These are phyloP conservation scores for Eragrostis tef DNA, from an alignment of 202 grass and related monocot species.

Conservation along the genomic window DNA sequence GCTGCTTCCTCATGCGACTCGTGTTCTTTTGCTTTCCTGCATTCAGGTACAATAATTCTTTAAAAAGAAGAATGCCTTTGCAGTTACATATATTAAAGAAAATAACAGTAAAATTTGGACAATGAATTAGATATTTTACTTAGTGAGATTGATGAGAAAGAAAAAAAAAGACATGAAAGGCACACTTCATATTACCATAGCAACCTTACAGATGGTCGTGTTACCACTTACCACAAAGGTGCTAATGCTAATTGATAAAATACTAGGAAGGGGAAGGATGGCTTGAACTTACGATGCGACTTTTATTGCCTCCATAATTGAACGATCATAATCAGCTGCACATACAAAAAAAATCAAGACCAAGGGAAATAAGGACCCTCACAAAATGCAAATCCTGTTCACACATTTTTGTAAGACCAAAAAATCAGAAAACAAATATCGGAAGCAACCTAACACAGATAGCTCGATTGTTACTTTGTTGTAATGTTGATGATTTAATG, in stretches of 20 bases:
- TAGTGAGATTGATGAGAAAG: conserved; percentile 16
- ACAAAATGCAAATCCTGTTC: conserved; percentile 25
- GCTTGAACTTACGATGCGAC: conserved; percentile 58
- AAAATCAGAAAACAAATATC: conserved; percentile 17
- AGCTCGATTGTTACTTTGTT: conserved; percentile 3
- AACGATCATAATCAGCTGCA: conserved; percentile 74
- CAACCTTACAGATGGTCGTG: not conserved
- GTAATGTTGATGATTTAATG: not conserved
- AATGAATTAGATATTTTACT: conserved; percentile 9
- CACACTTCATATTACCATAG: not conserved
- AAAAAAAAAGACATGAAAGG: not conserved
- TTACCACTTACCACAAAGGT: not conserved
- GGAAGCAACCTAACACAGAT: conserved; percentile 35
- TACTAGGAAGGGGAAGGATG: conserved; percentile 14
- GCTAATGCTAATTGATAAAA: conserved; percentile 7
- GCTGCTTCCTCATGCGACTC: conserved; percentile 32
- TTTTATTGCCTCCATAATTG: conserved; percentile 68
- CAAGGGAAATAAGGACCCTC: not conserved
- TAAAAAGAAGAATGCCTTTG: conserved; percentile 31
- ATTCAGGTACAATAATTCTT: conserved; percentile 22
- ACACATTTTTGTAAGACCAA: not conserved
- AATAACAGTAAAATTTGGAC: not conserved
- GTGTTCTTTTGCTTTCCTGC: conserved; percentile 55
- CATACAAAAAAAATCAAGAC: conserved; percentile 34
- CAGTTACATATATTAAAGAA: not conserved